phyloP scores from a whole-genome alignment of 1,284 basidiomycete species.

The Inonotus obliquus region DNA sequence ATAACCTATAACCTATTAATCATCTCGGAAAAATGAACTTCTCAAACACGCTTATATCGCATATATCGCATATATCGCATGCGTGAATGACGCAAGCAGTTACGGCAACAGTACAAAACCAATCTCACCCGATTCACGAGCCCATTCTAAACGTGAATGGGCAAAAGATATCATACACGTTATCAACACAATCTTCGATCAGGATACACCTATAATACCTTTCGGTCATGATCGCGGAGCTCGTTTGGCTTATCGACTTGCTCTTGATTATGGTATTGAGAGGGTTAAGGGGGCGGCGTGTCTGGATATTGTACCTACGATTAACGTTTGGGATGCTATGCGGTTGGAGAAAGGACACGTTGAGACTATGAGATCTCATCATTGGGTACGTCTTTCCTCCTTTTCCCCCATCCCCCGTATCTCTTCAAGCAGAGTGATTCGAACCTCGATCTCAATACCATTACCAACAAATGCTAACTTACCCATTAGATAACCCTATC shows the following conservation, averaged over 20 bases:
- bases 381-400: conserved; percentile 21
- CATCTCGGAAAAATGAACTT: background rate
- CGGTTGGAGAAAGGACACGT: conserved; percentile 19
- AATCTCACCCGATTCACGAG: conserved; percentile 20
- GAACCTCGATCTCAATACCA: background rate
- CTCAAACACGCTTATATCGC: background rate
- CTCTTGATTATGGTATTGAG: conserved; percentile 22
- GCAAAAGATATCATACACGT: conserved; percentile 24
- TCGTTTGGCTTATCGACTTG: conserved; percentile 26
- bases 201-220: conserved; percentile 19
- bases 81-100: conserved; percentile 5
- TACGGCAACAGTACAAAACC: conserved; percentile 26
- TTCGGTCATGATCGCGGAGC: conserved; percentile 29
- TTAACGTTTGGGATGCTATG: conserved; percentile 26
- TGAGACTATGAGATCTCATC: conserved; percentile 24
- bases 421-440: no score
- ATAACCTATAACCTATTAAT: no score
- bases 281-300: conserved; percentile 23
- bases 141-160: conserved; percentile 26
- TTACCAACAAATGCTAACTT: background rate
- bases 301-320: conserved; percentile 28
- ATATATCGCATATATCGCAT: background rate
- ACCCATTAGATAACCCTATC: conserved; percentile 24
- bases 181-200: conserved; percentile 20
- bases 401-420: background rate